Evolutionary conservation across 164 flowering plant species (phyloP).

Genomic region (Chloranthus sessilifolius): DNA sequence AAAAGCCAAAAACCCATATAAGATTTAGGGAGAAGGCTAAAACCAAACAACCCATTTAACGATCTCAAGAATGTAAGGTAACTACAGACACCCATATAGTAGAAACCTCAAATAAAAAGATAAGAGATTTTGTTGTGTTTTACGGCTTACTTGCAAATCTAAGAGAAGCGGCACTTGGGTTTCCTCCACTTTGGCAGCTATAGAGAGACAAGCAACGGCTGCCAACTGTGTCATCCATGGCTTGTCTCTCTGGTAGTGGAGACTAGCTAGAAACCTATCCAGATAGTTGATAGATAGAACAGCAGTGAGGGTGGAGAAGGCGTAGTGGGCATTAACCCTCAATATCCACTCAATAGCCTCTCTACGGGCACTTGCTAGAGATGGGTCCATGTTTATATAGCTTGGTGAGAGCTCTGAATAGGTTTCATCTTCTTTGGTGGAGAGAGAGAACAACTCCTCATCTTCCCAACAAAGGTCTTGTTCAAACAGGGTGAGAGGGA

Average conservation of each 20-base stretch:
- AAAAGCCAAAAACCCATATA: conserved; percentile 3
- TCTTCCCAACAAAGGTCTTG: conserved; percentile 61
- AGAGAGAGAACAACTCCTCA: conserved; percentile 44
- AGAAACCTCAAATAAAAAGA: no score
- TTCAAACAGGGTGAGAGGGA: conserved; percentile 24
- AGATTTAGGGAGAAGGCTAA: background rate
- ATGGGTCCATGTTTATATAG: conserved; percentile 22
- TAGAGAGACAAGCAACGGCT: conserved; percentile 81
- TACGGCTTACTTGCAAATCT: conserved; percentile 65
- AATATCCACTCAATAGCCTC: conserved; percentile 79
- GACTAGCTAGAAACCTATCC: conserved; percentile 57
- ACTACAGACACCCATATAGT: no score
- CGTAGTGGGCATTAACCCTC: conserved; percentile 45
- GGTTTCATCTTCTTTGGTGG: conserved; percentile 39
- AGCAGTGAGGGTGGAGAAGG: conserved; percentile 63
- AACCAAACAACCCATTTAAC: background rate
- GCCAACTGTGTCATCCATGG: conserved; percentile 86
- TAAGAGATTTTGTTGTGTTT: no score
- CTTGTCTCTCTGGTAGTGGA: conserved; percentile 47
- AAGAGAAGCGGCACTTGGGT: conserved; percentile 72
- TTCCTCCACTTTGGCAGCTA: conserved; percentile 91
- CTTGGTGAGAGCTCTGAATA: conserved; percentile 8
- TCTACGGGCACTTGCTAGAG: conserved; percentile 31
- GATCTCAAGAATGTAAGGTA: no score
- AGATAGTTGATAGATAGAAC: conserved; percentile 70